Evolutionary conservation across 2,329 filamentous ascomycete species (phyloP).

Genomic region (Cladophialophora carrionii): DNA sequence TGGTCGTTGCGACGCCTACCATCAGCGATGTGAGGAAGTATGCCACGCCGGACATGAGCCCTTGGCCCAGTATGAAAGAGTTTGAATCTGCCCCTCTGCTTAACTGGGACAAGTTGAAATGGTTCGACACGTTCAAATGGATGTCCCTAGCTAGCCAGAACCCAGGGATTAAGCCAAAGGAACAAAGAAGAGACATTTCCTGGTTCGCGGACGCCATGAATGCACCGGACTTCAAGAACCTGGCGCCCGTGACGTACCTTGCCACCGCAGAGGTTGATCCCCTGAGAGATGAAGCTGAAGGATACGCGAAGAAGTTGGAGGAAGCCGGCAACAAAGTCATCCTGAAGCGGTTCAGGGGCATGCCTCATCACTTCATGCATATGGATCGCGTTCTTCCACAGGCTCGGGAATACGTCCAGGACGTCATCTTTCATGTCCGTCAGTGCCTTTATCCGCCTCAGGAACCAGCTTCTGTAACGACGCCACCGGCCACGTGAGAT

Average conservation of each 20-base stretch:
- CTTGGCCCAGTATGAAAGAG: slow-evolving; percentile 38
- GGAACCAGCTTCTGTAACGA: slow-evolving; percentile 6
- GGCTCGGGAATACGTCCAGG: slow-evolving; percentile 37
- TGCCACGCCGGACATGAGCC: slow-evolving; percentile 37
- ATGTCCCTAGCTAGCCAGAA: slow-evolving; percentile 32
- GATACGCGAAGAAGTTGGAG: slow-evolving; percentile 35
- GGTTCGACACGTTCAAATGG: slow-evolving; percentile 40
- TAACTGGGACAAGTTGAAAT: slow-evolving; percentile 38
- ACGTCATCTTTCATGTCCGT: slow-evolving; percentile 36
- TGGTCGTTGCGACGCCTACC: slow-evolving; percentile 37
- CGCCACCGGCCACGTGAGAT: slow-evolving; percentile 26
- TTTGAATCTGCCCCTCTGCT: slow-evolving; percentile 36
- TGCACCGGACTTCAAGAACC: slow-evolving; percentile 35
- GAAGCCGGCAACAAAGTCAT: slow-evolving; percentile 36
- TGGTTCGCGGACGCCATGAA: slow-evolving; percentile 38
- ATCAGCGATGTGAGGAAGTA: slow-evolving; percentile 38
- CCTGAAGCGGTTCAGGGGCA: slow-evolving; percentile 34
- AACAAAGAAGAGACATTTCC: slow-evolving; percentile 34
- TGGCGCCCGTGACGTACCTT: slow-evolving; percentile 37
- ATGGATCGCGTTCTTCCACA: slow-evolving; percentile 36
- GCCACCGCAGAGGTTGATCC: slow-evolving; percentile 38
- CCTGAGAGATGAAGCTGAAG: slow-evolving; percentile 37
- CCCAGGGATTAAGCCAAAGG: slow-evolving; percentile 26
- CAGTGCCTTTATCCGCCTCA: slow-evolving; percentile 33
- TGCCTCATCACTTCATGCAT: slow-evolving; percentile 39